Evolutionary conservation across 176 grass and related monocot species (phyloP).

Genomic region (Eragrostis nindensis): DNA sequence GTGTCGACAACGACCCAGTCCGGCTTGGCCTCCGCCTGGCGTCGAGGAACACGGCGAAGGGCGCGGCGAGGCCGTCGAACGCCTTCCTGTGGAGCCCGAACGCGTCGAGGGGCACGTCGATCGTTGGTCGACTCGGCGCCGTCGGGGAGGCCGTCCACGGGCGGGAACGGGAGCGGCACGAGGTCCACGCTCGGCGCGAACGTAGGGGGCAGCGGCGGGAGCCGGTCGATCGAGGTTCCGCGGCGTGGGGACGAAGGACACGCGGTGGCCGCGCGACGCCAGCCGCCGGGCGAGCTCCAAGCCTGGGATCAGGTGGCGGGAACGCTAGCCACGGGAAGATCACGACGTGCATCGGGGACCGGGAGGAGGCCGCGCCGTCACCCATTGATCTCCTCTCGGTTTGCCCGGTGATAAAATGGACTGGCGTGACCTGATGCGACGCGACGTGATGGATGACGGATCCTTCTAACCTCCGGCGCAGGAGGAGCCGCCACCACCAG

Average conservation of each 20-base stretch:
- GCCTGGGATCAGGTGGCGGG: neutral
- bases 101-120: neutral
- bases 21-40: neutral
- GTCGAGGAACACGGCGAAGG: conserved; percentile 20
- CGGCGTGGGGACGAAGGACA: conserved; percentile 21
- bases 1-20: conserved; percentile 20
- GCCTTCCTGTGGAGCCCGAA: conserved; percentile 32
- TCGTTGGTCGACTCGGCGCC: conserved; percentile 20
- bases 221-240: neutral
- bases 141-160: conserved; percentile 12
- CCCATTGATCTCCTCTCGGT: neutral
- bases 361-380: neutral
- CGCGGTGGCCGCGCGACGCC: neutral
- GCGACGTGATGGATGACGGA: neutral
- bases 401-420: neutral
- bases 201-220: neutral
- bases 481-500: too few species aligned
- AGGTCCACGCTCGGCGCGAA: neutral
- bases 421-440: neutral
- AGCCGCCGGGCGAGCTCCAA: conserved; percentile 18
- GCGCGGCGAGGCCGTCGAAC: conserved; percentile 15
- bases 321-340: conserved; percentile 30
- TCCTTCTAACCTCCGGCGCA: too few species aligned
- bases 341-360: neutral
- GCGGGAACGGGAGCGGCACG: conserved; percentile 21